Evolutionary conservation across 345 rosid genomes (phyloP).

Genomic region (Clausena lansium): DNA sequence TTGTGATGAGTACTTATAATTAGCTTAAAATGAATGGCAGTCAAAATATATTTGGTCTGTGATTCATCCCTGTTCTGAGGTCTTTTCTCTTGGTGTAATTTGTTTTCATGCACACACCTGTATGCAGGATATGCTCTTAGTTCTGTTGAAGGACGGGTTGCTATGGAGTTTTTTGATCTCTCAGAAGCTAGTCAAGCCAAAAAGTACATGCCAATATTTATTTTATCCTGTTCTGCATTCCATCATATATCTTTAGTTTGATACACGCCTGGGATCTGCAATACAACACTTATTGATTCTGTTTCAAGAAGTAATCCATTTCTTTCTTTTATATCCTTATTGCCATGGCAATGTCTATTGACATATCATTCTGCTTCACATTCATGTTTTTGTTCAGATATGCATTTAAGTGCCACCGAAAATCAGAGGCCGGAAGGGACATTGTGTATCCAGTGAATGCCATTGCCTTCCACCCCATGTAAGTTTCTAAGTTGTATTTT

Average conservation of each 20-base stretch:
- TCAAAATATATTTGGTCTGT: background rate
- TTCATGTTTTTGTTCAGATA: constrained; percentile 49
- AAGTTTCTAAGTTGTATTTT: constrained; percentile 33
- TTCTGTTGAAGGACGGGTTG: constrained; percentile 94
- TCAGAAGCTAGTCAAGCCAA: constrained; percentile 93
- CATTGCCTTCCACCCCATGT: constrained; percentile 98
- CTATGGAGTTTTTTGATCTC: constrained; percentile 97
- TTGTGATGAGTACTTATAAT: background rate
- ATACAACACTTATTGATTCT: background rate
- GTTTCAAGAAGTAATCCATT: background rate
- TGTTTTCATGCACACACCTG: constrained; percentile 6
- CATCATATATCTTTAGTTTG: background rate
- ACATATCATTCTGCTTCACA: background rate
- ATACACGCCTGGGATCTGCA: constrained; percentile 1
- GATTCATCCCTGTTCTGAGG: background rate
- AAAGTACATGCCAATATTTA: constrained; percentile 49
- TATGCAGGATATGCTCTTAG: constrained; percentile 96
- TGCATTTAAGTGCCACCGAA: constrained; percentile 98
- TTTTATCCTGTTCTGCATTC: background rate
- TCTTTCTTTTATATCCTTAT: background rate
- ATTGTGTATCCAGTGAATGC: constrained; percentile 95
- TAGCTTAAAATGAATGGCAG: background rate
- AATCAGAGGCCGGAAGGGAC: constrained; percentile 96
- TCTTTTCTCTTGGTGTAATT: background rate
- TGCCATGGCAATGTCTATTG: background rate